Evolutionary conservation across 2,329 filamentous ascomycete species (phyloP), one percentile per base, ranked within the genome.

Genomic region (Ophiostoma himal-ulmi): DNA sequence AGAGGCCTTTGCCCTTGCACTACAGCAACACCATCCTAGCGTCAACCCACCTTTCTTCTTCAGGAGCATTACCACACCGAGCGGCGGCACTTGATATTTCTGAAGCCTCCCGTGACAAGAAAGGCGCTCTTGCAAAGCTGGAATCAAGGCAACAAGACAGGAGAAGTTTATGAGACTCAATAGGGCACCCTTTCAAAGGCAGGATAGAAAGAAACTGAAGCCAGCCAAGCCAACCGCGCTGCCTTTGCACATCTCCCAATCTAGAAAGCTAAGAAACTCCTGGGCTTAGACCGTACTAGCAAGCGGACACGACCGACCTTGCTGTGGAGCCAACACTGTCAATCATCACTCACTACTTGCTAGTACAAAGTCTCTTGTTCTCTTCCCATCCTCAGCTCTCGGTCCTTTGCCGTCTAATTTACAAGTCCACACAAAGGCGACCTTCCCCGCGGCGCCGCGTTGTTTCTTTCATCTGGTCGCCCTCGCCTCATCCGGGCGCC

Each of bases 301-400:
- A 64, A 64, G 34, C 71, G 69, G 69, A 62, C 69, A 68, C 68
- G 66, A 69, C 71, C 36, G 69, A 69, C 69, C 52, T 68, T 66
- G 57, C 30, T 37, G 71, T 71, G 71, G 71, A 72, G 69, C 62
- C 67, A 34, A 37, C 36, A 30, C 39, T 60, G 20, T 8, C 64
- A 65, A 41, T 30, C 30, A 37, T 34, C 26, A 36, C 26, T 14
- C 57, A 22, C 22, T 17, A 57, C 52, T 7, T 22, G 10, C 30
- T 30, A 30, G 30, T 30, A 30, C 30, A 30, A 30, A 30, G 30
- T 2, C 30, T 30, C 44, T 17, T 52, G 44, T 52, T 14, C 26
- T 62, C 26, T 30, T 34, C 14, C 14, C 6, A 34, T 34, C 22
- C 57, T 62, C 57, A 62, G 57, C 34, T 66, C 34, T 44, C 39